phyloP scores from a whole-genome alignment of 352 stramenopile genomes.

The Pythium guiyangense region DNA sequence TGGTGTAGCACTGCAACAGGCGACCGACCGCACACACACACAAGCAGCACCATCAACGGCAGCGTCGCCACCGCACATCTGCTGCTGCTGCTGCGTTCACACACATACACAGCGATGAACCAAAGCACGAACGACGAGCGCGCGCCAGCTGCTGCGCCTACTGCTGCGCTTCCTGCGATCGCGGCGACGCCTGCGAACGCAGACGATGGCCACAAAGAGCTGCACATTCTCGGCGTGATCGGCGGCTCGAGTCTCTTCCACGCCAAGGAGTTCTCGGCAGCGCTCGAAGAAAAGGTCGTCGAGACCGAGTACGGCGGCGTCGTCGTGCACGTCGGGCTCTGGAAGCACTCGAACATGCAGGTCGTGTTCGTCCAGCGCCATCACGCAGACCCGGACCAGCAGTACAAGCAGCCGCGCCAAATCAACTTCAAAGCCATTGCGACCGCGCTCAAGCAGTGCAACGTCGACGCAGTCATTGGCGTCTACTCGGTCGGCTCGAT shows the following conservation, averaged over 20 bases:
- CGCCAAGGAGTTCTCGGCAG: conserved; percentile 55
- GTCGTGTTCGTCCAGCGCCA: conserved; percentile 88
- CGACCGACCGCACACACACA: too few species aligned
- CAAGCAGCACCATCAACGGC: too few species aligned
- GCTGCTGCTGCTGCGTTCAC: not conserved
- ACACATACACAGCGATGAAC: not conserved
- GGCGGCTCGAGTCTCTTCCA: conserved; percentile 85
- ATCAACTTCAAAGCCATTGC: conserved; percentile 87
- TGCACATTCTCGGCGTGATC: conserved; percentile 76
- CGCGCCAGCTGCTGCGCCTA: not conserved
- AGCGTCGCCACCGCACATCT: not conserved
- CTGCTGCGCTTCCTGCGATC: not conserved
- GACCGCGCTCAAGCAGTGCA: conserved; percentile 48
- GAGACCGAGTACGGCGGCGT: conserved; percentile 64
- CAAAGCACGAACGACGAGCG: not conserved
- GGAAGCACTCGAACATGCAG: conserved; percentile 38
- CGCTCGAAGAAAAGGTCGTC: conserved; percentile 50
- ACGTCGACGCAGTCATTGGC: conserved; percentile 68
- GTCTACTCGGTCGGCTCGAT: conserved; percentile 89
- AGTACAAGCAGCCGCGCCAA: conserved; percentile 79
- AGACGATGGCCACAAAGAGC: not conserved
- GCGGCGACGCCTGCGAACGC: not conserved
- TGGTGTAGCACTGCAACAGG: too few species aligned
- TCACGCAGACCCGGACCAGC: conserved; percentile 56
- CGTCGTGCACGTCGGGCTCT: conserved; percentile 52